phyloP scores from a whole-genome alignment of 805 yeast species.

The Yamadazyma phyllophila region DNA sequence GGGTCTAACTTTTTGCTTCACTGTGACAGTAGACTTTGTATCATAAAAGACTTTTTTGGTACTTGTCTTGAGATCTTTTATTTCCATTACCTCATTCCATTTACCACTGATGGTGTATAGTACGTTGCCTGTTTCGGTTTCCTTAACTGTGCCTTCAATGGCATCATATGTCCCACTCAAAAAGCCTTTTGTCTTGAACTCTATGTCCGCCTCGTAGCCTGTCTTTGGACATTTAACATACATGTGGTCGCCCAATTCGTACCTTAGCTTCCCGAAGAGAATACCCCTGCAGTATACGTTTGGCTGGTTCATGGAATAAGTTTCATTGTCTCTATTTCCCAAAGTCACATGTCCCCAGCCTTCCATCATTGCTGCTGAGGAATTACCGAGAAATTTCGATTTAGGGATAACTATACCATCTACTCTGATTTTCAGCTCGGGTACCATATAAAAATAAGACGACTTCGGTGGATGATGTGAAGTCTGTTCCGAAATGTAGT shows the following conservation, averaged over 20 bases:
- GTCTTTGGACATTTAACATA: conserved; percentile 59
- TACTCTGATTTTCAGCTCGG: conserved; percentile 74
- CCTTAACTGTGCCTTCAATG: conserved; percentile 69
- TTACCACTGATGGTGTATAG: conserved; percentile 77
- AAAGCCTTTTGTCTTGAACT: conserved; percentile 93
- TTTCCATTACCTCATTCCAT: conserved; percentile 85
- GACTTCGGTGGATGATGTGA: conserved; percentile 99
- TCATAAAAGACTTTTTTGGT: too few species aligned
- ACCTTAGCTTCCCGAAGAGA: conserved; percentile 82
- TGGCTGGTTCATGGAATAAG: conserved; percentile 87
- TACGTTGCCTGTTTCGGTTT: conserved; percentile 42
- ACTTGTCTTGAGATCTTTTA: too few species aligned
- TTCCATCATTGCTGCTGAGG: conserved; percentile 97
- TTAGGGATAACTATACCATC: conserved; percentile 89
- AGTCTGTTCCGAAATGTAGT: conserved; percentile 89
- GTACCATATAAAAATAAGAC: conserved; percentile 84
- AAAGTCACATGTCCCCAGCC: conserved; percentile 76
- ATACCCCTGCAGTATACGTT: conserved; percentile 94
- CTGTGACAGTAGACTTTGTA: too few species aligned
- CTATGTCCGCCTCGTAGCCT: conserved; percentile 72
- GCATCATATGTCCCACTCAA: conserved; percentile 90
- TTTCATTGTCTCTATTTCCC: conserved; percentile 68
- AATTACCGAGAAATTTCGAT: conserved; percentile 88
- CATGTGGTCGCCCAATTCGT: conserved; percentile 92
- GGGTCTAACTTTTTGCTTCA: too few species aligned